Conservation (phyloP, 306 rosid species). For the Begonia loranthoides region DNA sequence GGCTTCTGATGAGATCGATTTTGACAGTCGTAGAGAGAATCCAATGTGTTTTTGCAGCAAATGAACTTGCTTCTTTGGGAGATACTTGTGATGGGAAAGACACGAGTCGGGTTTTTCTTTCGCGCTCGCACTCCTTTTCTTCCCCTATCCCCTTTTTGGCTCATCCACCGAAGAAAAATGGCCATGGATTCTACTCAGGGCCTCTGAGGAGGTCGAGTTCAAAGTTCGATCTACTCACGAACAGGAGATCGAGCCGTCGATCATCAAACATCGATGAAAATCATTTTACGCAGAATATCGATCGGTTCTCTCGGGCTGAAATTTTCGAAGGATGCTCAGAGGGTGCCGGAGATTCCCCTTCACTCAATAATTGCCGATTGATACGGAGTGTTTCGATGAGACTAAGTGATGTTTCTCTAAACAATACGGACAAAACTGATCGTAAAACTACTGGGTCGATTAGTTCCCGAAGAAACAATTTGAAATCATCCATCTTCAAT, state of each 20-base stretch:
- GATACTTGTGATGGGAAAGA: slow-evolving; percentile 7
- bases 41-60: slow-evolving; percentile 37
- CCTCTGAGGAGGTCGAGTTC: slow-evolving; percentile 15
- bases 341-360: slow-evolving; percentile 28
- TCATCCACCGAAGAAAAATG: slow-evolving; percentile 25
- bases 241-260: slow-evolving; percentile 19
- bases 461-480: slow-evolving; percentile 3
- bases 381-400: slow-evolving; percentile 36
- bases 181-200: slow-evolving; percentile 25
- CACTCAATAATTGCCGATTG: slow-evolving; percentile 23
- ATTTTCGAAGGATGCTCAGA: slow-evolving; percentile 34
- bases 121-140: slow-evolving; percentile 27
- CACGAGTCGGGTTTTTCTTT: slow-evolving; percentile 11
- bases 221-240: slow-evolving; percentile 12
- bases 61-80: slow-evolving; percentile 13
- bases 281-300: slow-evolving; percentile 19
- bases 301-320: slow-evolving; percentile 15
- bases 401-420: slow-evolving; percentile 20
- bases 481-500: slow-evolving; percentile 27
- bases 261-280: slow-evolving; percentile 14
- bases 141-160: slow-evolving; percentile 12
- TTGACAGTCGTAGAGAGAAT: slow-evolving; percentile 65
- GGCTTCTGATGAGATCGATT: slow-evolving; percentile 67
- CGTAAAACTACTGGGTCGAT: neutral
- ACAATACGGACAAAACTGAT: slow-evolving; percentile 8